These are phyloP conservation scores for Hypoxylon sp. DNA, from an alignment of 2,329 filamentous ascomycete genomes.

Conservation along the genomic window DNA sequence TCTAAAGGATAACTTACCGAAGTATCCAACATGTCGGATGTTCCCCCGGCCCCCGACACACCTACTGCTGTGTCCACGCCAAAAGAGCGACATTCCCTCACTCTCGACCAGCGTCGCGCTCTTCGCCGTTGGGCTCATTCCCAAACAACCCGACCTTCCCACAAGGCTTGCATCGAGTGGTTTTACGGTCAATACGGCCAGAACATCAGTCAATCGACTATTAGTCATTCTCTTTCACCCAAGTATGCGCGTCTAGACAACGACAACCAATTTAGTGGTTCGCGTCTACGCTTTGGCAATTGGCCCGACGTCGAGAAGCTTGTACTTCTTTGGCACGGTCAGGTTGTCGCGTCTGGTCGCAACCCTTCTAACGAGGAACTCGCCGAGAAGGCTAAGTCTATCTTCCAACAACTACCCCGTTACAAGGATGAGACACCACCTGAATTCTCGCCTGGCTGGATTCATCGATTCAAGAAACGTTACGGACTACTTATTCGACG, in stretches of 20 bases:
- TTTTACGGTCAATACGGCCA: slow-evolving; percentile 71
- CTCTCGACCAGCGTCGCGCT: slow-evolving; percentile 73
- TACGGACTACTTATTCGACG: slow-evolving; percentile 71
- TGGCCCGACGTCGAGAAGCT: slow-evolving; percentile 83
- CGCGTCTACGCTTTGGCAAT: slow-evolving; percentile 73
- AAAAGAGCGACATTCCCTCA: slow-evolving; percentile 71
- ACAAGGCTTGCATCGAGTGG: slow-evolving; percentile 76
- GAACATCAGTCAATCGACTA: slow-evolving; percentile 74
- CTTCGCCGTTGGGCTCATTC: slow-evolving; percentile 72
- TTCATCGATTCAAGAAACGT: slow-evolving; percentile 75
- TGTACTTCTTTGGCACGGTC: slow-evolving; percentile 77
- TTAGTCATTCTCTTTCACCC: slow-evolving; percentile 73
- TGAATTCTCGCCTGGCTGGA: slow-evolving; percentile 75
- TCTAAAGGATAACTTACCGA: slow-evolving; percentile 16
- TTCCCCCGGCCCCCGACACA: slow-evolving; percentile 45
- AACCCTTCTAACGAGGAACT: slow-evolving; percentile 74
- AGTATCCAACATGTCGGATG: slow-evolving; percentile 47
- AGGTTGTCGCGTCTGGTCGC: slow-evolving; percentile 65
- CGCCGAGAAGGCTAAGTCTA: slow-evolving; percentile 72
- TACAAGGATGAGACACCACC: slow-evolving; percentile 73
- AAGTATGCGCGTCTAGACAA: slow-evolving; percentile 74
- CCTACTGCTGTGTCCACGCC: slow-evolving; percentile 46
- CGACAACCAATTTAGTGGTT: slow-evolving; percentile 73
- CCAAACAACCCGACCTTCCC: slow-evolving; percentile 69
- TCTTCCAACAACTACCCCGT: slow-evolving; percentile 71